phyloP scores from a whole-genome alignment of 2,329 filamentous ascomycete genomes.

The Trichophyton benhamiae region DNA sequence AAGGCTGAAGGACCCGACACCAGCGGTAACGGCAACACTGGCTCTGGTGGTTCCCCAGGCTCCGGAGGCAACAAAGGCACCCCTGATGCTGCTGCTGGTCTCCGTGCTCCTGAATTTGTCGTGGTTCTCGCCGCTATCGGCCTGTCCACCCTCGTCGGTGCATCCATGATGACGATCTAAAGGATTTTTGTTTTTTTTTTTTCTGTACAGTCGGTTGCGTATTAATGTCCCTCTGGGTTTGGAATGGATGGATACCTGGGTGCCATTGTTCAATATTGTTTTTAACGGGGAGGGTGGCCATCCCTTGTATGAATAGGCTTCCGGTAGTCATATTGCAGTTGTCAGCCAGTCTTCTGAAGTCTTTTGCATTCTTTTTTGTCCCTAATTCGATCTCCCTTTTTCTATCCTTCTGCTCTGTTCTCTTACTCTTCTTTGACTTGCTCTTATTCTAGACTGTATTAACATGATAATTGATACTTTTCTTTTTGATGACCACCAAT shows the following conservation, averaged over 20 bases:
- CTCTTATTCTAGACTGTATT: neutral
- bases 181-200: neutral
- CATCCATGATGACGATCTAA: constrained; percentile 22
- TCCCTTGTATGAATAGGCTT: neutral
- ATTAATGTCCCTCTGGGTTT: neutral
- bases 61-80: constrained; percentile 19
- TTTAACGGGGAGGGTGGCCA: neutral
- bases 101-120: constrained; percentile 35
- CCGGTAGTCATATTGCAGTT: neutral
- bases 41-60: neutral
- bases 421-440: neutral
- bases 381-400: neutral
- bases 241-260: neutral
- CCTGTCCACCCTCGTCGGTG: constrained; percentile 43
- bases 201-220: neutral
- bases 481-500: neutral
- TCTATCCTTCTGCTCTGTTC: neutral
- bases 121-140: constrained; percentile 40
- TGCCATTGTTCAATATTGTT: neutral
- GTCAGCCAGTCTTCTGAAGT: neutral
- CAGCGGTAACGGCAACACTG: constrained; percentile 19
- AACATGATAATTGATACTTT: neutral
- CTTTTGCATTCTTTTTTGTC: neutral
- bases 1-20: constrained; percentile 38
- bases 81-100: constrained; percentile 33